Conservation (phyloP, 371 early-diverging fungal species). For the Mucor irregularis region DNA sequence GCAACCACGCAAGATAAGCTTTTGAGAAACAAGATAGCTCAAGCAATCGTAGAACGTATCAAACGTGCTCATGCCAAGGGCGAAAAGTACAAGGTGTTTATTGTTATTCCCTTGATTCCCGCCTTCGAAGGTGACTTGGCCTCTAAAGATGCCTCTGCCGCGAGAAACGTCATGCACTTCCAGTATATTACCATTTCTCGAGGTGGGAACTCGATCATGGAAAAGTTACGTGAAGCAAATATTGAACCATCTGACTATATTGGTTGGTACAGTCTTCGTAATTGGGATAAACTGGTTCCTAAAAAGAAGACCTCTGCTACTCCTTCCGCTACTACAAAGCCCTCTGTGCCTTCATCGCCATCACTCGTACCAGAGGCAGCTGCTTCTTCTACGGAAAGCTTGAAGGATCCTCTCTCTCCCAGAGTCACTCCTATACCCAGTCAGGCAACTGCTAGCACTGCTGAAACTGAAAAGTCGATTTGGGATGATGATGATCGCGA, state of each 20-base stretch:
- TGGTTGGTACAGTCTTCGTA: slow-evolving; percentile 76
- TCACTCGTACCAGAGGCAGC: no score
- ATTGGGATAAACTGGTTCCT: slow-evolving; percentile 59
- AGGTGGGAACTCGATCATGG: slow-evolving; percentile 72
- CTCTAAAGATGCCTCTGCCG: slow-evolving; percentile 72
- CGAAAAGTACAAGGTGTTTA: slow-evolving; percentile 78
- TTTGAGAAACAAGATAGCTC: slow-evolving; percentile 37
- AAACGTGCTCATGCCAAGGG: slow-evolving; percentile 68
- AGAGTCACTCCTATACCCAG: not conserved
- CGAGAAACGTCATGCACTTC: slow-evolving; percentile 77
- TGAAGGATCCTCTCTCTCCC: not conserved
- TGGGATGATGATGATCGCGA: slow-evolving; percentile 31
- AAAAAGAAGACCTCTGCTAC: not conserved
- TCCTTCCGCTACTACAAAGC: not conserved
- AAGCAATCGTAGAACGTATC: slow-evolving; percentile 76
- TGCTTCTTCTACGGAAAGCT: not conserved
- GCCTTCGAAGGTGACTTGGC: slow-evolving; percentile 87
- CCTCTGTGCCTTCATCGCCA: not conserved
- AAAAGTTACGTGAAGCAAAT: slow-evolving; percentile 61
- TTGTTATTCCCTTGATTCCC: slow-evolving; percentile 90
- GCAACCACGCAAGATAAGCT: slow-evolving; percentile 40
- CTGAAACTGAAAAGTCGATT: slow-evolving; percentile 2
- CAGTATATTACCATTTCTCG: slow-evolving; percentile 83
- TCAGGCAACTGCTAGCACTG: not conserved
- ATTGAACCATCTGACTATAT: slow-evolving; percentile 83